These are phyloP conservation scores for Proliferodiscus dingleyae DNA, from an alignment of 2,329 filamentous ascomycete genomes.

Conservation along the genomic window DNA sequence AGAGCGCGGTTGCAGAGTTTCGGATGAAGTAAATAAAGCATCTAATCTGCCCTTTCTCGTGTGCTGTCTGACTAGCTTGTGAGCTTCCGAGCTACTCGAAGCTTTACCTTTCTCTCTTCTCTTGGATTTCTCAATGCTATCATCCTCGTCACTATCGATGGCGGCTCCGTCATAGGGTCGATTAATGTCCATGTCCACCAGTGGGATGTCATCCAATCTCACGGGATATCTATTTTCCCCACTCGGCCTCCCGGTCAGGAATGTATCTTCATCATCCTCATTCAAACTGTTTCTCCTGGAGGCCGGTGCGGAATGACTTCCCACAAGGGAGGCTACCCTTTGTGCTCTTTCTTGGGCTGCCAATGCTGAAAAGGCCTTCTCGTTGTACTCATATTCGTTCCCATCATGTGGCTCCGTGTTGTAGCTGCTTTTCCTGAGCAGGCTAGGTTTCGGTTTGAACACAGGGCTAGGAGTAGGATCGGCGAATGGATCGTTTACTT, in stretches of 20 bases:
- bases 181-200: conserved; percentile 25
- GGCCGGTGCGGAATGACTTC: conserved; percentile 29
- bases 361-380: conserved; percentile 29
- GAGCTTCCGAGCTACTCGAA: conserved; percentile 37
- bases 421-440: conserved; percentile 23
- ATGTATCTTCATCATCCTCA: conserved; percentile 21
- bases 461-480: conserved; percentile 16
- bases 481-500: conserved; percentile 27
- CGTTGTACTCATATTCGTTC: conserved; percentile 21
- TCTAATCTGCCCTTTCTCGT: conserved; percentile 28
- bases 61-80: conserved; percentile 38
- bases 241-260: conserved; percentile 1
- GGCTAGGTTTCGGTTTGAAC: conserved; percentile 22
- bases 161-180: conserved; percentile 21
- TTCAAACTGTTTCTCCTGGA: conserved; percentile 29
- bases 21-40: conserved; percentile 3
- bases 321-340: conserved; percentile 27
- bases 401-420: conserved; percentile 10
- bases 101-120: conserved; percentile 16
- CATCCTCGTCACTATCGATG: conserved; percentile 24
- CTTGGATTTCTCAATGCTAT: conserved; percentile 9
- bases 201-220: conserved; percentile 30
- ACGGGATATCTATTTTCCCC: conserved; percentile 19
- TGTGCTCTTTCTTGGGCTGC: conserved; percentile 30
- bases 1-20: conserved; percentile 31